These are phyloP conservation scores for Alternaria hordeiaustralica DNA, from an alignment of 2,329 filamentous ascomycete species.

Conservation along the genomic window DNA sequence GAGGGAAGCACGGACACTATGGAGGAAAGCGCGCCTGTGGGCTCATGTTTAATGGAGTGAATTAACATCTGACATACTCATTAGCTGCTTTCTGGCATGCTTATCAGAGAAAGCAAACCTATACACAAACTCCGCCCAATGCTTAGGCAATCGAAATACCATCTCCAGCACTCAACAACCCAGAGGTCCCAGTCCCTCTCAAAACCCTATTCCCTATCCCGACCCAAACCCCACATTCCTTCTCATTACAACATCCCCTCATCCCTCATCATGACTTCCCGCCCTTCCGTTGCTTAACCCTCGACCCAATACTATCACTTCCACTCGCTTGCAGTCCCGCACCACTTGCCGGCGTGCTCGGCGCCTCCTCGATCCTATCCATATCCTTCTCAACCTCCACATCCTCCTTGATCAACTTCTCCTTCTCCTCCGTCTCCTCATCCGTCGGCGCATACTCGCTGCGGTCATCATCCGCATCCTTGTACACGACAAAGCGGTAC, in stretches of 20 bases:
- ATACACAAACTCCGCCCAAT: background rate
- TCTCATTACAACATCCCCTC: background rate
- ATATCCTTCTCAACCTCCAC: constrained; percentile 10
- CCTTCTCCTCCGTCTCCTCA: constrained; percentile 52
- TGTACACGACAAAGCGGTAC: constrained; percentile 70
- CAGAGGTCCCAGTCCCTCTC: background rate
- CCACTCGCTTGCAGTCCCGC: constrained; percentile 6
- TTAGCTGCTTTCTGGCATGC: background rate
- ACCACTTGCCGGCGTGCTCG: constrained; percentile 20
- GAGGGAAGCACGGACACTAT: background rate
- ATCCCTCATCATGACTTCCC: constrained; percentile 3
- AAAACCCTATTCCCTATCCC: background rate
- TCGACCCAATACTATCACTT: constrained; percentile 22
- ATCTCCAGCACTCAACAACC: background rate
- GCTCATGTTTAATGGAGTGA: background rate
- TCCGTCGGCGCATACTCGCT: constrained; percentile 66
- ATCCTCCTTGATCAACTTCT: constrained; percentile 17
- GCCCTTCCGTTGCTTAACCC: constrained; percentile 27
- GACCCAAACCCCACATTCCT: background rate
- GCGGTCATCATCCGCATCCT: constrained; percentile 71
- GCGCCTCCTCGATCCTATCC: constrained; percentile 27
- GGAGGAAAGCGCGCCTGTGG: background rate
- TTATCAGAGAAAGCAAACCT: background rate
- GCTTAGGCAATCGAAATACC: background rate
- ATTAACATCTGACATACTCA: background rate